A percentile compares a stretch with the other conserved stretches of the same genome.
These are phyloP conservation scores for Diutina siamensis DNA, from an alignment of 1,139 yeast genomes.

Conservation along the genomic window DNA sequence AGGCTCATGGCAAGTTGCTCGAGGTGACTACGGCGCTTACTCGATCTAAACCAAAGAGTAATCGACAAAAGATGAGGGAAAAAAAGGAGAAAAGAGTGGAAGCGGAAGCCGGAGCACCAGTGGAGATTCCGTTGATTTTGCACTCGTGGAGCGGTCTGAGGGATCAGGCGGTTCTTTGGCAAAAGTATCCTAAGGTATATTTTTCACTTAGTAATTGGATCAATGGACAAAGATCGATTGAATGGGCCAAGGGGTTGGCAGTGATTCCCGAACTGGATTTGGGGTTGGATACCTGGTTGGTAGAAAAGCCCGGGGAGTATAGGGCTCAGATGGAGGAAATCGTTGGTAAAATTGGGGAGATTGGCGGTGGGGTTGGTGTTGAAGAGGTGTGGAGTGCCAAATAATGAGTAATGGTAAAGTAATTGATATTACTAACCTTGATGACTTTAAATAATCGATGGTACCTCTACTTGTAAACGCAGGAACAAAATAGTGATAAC, in stretches of 20 bases:
- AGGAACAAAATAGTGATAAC: too few relatives aligned
- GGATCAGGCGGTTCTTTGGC: background rate
- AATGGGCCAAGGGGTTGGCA: background rate
- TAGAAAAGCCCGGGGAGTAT: background rate
- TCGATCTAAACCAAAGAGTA: background rate
- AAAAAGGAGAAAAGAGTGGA: background rate
- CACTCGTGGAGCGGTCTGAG: constrained; percentile 5
- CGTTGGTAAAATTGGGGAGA: background rate
- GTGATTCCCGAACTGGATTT: constrained; percentile 3
- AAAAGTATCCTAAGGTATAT: background rate
- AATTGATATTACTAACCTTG: too few relatives aligned
- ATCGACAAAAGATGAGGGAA: background rate
- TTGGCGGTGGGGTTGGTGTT: background rate
- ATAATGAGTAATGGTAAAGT: too few relatives aligned
- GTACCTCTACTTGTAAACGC: too few relatives aligned
- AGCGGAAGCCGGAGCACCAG: background rate
- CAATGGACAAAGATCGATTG: background rate
- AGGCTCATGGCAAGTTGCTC: constrained; percentile 51
- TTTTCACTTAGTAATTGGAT: constrained; percentile 4
- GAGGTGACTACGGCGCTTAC: constrained; percentile 17
- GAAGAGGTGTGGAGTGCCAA: too few relatives aligned
- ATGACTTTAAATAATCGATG: too few relatives aligned
- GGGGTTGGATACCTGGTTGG: background rate
- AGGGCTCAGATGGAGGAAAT: background rate
- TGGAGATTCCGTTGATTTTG: constrained; percentile 2